phyloP scores from a whole-genome alignment of 257 asterid genomes.

The Solanum tacnaense region DNA sequence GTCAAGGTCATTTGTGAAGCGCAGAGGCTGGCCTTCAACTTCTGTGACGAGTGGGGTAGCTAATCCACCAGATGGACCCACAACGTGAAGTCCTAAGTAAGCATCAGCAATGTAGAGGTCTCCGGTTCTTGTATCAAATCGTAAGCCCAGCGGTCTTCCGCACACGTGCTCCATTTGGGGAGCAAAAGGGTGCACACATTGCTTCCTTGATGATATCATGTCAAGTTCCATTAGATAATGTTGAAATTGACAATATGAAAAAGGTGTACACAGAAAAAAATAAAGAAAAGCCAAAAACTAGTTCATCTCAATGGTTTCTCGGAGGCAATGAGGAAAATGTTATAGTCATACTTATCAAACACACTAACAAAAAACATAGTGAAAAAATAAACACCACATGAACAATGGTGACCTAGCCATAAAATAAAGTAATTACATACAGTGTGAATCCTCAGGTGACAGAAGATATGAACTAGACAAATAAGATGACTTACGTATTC shows the following conservation, averaged over 20 bases:
- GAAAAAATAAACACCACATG: background rate
- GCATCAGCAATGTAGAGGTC: constrained; percentile 73
- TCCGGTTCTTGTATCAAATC: constrained; percentile 42
- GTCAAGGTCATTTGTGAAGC: constrained; percentile 64
- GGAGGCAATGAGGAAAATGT: background rate
- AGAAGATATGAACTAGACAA: background rate
- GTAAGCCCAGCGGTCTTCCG: constrained; percentile 63
- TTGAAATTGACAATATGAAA: background rate
- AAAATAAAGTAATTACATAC: background rate
- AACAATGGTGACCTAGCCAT: background rate
- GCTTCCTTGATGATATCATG: constrained; percentile 21
- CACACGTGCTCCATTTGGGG: constrained; percentile 60
- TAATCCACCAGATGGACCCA: constrained; percentile 57
- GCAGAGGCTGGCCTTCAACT: constrained; percentile 42
- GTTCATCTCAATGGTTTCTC: background rate
- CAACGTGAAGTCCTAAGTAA: constrained; percentile 62
- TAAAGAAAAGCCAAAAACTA: background rate
- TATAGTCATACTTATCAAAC: background rate
- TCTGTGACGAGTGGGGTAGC: constrained; percentile 39
- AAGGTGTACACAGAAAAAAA: background rate
- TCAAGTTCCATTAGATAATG: background rate
- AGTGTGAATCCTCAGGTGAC: background rate
- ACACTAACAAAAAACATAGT: background rate
- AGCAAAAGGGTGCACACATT: constrained; percentile 40
- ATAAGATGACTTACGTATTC: background rate